Evolutionary conservation across 2,329 filamentous ascomycete genomes (phyloP).

Genomic region (Fusarium sp.): DNA sequence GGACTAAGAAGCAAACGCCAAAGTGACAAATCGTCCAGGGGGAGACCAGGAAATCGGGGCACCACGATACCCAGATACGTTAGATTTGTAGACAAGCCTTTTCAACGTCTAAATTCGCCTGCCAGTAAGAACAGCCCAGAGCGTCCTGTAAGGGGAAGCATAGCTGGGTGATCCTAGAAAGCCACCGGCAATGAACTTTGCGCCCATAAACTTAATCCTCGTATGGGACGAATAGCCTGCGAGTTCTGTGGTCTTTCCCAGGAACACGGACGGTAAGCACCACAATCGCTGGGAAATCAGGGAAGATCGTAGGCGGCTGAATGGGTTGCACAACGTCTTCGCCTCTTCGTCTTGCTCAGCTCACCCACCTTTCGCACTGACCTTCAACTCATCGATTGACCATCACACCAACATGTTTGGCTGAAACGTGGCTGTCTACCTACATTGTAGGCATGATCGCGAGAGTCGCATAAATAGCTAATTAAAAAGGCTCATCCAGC

Average conservation of each 20-base stretch:
- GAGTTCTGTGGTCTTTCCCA: not conserved
- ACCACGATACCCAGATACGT: constrained; percentile 14
- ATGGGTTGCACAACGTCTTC: constrained; percentile 1
- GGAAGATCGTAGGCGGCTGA: not conserved
- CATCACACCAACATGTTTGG: constrained; percentile 1
- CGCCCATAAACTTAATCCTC: not conserved
- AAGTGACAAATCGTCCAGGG: constrained; percentile 3
- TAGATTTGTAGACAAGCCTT: constrained; percentile 7
- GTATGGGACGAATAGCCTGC: not conserved
- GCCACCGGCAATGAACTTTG: constrained; percentile 21
- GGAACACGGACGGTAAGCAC: constrained; percentile 5
- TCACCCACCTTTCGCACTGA: constrained; percentile 1
- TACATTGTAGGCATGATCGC: constrained; percentile 16
- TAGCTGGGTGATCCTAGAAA: constrained; percentile 8
- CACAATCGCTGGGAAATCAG: not conserved
- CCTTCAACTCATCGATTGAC: not conserved
- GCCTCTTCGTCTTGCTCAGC: constrained; percentile 3
- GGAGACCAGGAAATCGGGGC: not conserved
- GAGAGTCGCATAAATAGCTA: constrained; percentile 8
- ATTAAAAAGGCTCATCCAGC: not conserved
- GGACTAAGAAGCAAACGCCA: not conserved
- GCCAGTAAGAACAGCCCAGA: constrained; percentile 1
- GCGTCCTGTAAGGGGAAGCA: constrained; percentile 15
- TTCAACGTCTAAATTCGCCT: constrained; percentile 7
- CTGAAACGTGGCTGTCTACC: not conserved